Evolutionary conservation across 306 rosid species (phyloP), one percentile per base, ranked within the genome.

Genomic region (Castanea crenata): DNA sequence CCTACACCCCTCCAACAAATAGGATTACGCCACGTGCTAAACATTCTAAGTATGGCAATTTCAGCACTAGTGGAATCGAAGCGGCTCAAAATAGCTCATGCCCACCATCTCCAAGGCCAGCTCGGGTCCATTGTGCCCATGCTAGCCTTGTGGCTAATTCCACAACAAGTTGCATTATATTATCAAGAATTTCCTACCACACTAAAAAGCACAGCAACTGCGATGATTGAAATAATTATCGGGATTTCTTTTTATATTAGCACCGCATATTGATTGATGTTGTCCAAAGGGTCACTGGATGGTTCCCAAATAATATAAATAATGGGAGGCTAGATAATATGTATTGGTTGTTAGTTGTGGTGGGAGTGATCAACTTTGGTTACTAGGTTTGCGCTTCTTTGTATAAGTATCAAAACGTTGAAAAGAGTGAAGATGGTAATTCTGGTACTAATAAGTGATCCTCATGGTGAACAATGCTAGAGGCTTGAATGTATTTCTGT

Each of bases 131-230:
- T 7, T 11, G 81, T 63, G 54, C 62, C 80, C 6, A 84, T 89
- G 87, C 80, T 64, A 0, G 73, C 69, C 1, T 57, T 89, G 0
- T 92, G 94, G 96, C 80, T 89, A 31, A 81, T 85, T 68, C 94
- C 91, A 57, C 94, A 91, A 14, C 96, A 89, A 71, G 89, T 89
- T 76, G 76, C 88, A 44, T 80, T 93, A 32, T 93, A 88, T 44
- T 89, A 88, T 57, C 92, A 92, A 70, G 86, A 92, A 61, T 89
- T 92, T 74, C 92, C 91, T 0, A 25, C 27, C 20, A 76, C 96
- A 15, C 58, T 91, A 1, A 15, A 59, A 54, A 89, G 80, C 71
- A 89, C 91, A 13, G 81, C 94, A 5, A 91, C 90, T 0, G 84
- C 94, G 3, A 70, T 87, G 86, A 73, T 77, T 4, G 68, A 82